Conservation (phyloP, 331 rosid species). For the Quercus tomentella region DNA sequence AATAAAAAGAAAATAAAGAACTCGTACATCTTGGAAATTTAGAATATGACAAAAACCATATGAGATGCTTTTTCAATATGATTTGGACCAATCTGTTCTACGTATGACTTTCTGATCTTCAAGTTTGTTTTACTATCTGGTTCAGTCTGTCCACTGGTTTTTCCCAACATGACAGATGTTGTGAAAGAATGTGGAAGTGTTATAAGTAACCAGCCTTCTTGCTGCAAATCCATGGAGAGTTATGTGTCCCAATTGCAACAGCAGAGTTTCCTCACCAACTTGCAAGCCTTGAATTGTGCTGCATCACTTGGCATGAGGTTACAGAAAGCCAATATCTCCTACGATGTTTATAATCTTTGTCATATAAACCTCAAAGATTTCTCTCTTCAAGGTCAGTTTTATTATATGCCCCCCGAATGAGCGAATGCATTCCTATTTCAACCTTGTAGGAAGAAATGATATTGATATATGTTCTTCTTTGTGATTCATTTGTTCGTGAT, state of each 20-base stretch:
- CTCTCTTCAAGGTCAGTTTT: constrained; percentile 67
- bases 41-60: not conserved
- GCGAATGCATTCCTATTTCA: not conserved
- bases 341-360: constrained; percentile 49
- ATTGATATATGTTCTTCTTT: constrained; percentile 24
- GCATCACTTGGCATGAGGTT: constrained; percentile 53
- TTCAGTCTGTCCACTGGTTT: constrained; percentile 61
- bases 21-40: not conserved
- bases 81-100: not conserved
- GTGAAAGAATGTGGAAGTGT: constrained; percentile 42
- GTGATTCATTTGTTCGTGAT: constrained; percentile 10
- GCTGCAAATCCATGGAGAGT: constrained; percentile 52
- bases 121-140: constrained; percentile 12
- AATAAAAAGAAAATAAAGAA: not conserved
- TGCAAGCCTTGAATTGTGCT: constrained; percentile 74
- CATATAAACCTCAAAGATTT: constrained; percentile 64
- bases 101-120: constrained; percentile 28
- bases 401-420: not conserved
- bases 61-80: constrained; percentile 1
- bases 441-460: not conserved
- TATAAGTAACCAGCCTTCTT: constrained; percentile 35
- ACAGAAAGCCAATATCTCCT: constrained; percentile 47
- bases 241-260: constrained; percentile 57
- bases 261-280: constrained; percentile 66
- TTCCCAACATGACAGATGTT: constrained; percentile 44